Evolutionary conservation across 176 grass and related monocot genomes (phyloP).

Genomic region (Triticum aestivum): DNA sequence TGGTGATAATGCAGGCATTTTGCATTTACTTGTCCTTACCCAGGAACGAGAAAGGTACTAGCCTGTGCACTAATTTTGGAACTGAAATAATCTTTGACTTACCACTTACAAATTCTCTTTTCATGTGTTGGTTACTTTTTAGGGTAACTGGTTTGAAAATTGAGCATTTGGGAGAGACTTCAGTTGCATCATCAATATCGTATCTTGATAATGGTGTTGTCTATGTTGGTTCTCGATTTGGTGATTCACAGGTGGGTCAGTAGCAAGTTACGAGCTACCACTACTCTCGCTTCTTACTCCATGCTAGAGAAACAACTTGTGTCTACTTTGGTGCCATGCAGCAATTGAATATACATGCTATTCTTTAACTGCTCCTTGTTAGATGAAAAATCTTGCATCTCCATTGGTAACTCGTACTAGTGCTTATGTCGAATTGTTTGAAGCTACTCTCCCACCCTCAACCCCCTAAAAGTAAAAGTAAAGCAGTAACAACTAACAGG

Average conservation of each 20-base stretch:
- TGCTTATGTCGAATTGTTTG: background rate
- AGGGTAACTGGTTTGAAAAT: conserved; percentile 99
- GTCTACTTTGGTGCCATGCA: background rate
- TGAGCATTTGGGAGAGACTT: conserved; percentile 91
- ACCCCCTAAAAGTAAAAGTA: background rate
- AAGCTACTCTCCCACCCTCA: background rate
- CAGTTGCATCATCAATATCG: conserved; percentile 89
- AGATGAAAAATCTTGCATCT: background rate
- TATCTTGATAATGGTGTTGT: conserved; percentile 99
- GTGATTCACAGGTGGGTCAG: conserved; percentile 88
- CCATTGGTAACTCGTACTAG: background rate
- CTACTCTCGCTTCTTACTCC: background rate
- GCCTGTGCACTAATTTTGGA: conserved; percentile 23
- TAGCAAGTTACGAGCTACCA: background rate
- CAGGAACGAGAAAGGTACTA: conserved; percentile 89
- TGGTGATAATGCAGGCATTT: conserved; percentile 80
- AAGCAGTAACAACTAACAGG: background rate
- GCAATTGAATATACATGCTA: background rate
- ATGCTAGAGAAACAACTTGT: background rate
- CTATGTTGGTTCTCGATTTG: conserved; percentile 96
- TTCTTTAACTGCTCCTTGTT: background rate
- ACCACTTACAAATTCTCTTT: conserved; percentile 23
- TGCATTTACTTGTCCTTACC: conserved; percentile 97
- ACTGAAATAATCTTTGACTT: background rate
- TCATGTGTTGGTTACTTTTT: conserved; percentile 24